Evolutionary conservation across 2,329 filamentous ascomycete species (phyloP), one percentile per base, ranked within the genome.

Genomic region (Ophiocordyceps australis): DNA sequence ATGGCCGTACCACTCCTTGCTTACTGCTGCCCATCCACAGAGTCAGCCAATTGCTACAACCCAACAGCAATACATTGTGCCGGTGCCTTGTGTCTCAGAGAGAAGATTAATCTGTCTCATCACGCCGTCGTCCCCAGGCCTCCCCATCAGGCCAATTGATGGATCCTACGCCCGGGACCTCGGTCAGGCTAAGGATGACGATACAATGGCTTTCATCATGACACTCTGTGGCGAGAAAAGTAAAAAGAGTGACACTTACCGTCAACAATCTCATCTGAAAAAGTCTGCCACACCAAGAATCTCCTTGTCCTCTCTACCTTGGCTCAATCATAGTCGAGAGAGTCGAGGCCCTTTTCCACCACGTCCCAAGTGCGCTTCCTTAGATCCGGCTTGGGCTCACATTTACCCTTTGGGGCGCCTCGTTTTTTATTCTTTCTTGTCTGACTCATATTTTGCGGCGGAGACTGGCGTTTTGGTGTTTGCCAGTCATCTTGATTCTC

Each of bases 151-250:
- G 34, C 29, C 22, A 35, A 34, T 39, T 37, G 28, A 38, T 47
- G 38, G 38, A 31, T 53, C 49, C 25, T 52, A 32, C 37, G 34
- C 34, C 40, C 35, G 34, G 34, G 38, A 35, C 35, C 36, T 34
- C 32, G 44, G 51, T 91, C 74, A 66, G 82, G 62, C 80, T 91
- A 91, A 91, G 82, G 82, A 92, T 91, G 82, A 91, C 80, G 77
- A 83, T 85, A 83, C 64, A 56, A 65, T 55, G 51, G 50, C 61
- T 83, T 72, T 89, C 82, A 86, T 91, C 82, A 86, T 76, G 32
- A 28, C 30, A 25, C 25, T 14, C 13, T 19, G 13, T 8, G 16
- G 4, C 4, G 13, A 19, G 20, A 5, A 22, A 5, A 22, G 9
- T 9, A 26, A 28, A 18, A 24, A 13, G 19, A 9, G n/a, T n/a